These are phyloP conservation scores for Lactarius hengduanensis DNA, from an alignment of 768 basidiomycete species.

Conservation along the genomic window DNA sequence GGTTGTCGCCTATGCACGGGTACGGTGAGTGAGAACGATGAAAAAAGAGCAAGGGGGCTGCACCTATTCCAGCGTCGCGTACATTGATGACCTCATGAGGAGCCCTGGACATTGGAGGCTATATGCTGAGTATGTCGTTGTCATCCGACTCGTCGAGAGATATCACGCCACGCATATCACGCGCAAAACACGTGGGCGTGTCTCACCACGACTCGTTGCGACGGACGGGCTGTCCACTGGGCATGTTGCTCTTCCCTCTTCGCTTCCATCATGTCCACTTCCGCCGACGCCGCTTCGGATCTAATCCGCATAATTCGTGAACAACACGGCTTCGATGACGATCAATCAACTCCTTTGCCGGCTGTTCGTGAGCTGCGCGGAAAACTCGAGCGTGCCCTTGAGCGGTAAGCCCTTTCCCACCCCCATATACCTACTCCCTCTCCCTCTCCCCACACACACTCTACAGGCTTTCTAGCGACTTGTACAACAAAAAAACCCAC, in stretches of 20 bases:
- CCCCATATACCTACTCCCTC: neutral
- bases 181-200: neutral
- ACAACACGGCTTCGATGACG: slow-evolving; percentile 19
- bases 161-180: too few relatives aligned
- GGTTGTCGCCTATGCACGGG: too few relatives aligned
- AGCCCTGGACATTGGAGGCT: too few relatives aligned
- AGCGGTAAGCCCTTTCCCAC: slow-evolving; percentile 17
- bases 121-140: too few relatives aligned
- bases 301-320: slow-evolving; percentile 19
- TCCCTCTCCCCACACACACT: neutral
- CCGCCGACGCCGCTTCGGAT: neutral
- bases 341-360: neutral
- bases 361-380: slow-evolving; percentile 17
- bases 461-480: slow-evolving; percentile 30
- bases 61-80: too few relatives aligned
- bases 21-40: too few relatives aligned
- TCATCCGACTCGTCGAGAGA: too few relatives aligned
- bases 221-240: neutral
- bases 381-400: slow-evolving; percentile 27
- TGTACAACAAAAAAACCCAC: slow-evolving; percentile 34
- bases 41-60: too few relatives aligned
- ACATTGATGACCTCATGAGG: too few relatives aligned
- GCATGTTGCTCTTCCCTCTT: neutral
- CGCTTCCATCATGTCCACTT: slow-evolving; percentile 2
- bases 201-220: neutral